phyloP scores from a whole-genome alignment of 1,139 yeast genomes.

The Zygosaccharomyces pseudobailii region DNA sequence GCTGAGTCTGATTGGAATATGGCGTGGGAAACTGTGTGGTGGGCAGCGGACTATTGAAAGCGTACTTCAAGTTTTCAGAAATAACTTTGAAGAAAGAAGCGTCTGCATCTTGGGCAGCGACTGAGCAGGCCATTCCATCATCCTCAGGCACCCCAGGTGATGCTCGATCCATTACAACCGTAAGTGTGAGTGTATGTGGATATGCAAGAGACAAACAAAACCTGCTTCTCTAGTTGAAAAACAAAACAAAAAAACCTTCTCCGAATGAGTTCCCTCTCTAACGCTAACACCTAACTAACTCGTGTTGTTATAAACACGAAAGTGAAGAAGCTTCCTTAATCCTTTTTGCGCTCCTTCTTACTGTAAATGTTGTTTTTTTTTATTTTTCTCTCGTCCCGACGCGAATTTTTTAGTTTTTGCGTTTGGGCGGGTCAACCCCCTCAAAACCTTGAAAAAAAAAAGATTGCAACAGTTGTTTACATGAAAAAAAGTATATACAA shows the following conservation, averaged over 20 bases:
- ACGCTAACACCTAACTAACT: neutral
- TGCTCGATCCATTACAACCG: constrained; percentile 6
- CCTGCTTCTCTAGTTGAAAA: neutral
- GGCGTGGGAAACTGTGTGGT: constrained; percentile 34
- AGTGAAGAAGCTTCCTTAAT: neutral
- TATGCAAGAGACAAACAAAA: neutral
- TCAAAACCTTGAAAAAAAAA: neutral
- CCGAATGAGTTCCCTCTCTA: neutral
- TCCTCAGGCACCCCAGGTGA: constrained; percentile 9
- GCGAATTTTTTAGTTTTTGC: neutral
- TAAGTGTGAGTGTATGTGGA: neutral
- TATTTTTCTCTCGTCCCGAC: neutral
- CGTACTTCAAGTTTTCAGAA: constrained; percentile 26
- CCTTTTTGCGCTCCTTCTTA: constrained; percentile 2
- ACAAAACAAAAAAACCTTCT: neutral
- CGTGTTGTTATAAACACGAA: constrained; percentile 4
- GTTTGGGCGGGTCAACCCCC: neutral
- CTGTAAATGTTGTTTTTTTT: constrained; percentile 1
- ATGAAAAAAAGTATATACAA: neutral
- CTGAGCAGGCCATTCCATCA: constrained; percentile 6
- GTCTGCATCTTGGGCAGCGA: constrained; percentile 14
- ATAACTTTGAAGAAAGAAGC: constrained; percentile 22
- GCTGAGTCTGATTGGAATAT: constrained; percentile 25
- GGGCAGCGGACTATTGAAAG: constrained; percentile 30
- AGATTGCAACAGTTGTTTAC: neutral